Evolutionary conservation across 306 rosid species (phyloP), one percentile per base, ranked within the genome.

Genomic region (Pterocarpus macrocarpus): DNA sequence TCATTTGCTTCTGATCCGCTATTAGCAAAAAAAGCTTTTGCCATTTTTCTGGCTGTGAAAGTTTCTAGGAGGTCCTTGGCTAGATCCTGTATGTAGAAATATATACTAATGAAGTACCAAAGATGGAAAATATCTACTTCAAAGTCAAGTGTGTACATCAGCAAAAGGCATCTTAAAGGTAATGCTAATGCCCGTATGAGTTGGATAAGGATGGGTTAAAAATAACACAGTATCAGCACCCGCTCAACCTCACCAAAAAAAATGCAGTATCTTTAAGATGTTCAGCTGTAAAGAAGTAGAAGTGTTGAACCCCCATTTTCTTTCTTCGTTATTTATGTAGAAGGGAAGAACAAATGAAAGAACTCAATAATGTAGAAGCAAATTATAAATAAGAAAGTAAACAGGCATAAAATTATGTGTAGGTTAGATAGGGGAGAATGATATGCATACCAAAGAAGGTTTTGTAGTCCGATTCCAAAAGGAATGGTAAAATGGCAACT

Each of bases 1-100:
- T 96, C 99, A 78, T 96, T 96, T 85, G 99, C 97, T 86, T 96
- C 99, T 35, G 99, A 96, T 67, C 99, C 98, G 72, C 98, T 93
- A 77, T 93, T 93, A 64, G 89, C 88, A 72, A 96, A 93, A 86
- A 96, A 96, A 7, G 89, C 98, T 83, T 96, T 96, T 1, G 71
- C 97, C 99, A 95, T 95, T 83, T 92, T 90, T 56, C 79, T 83
- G 45, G 96, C 94, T 17, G 97, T 95, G 82, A 96, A 96, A 14
- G 57, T 76, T 77, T 92, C 97, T 81, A 89, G 79, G 75, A 95
- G 89, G 4, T 90, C 97, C 85, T 78, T 95, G 69, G 99, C 98
- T 87, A 95, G 87, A 73, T 90, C 98, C 99, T 91, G 93, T 61
- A 77, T 73, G 76, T 82, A 15, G 70, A 81, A 67, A 65, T 57